Base-by-base conservation (phyloP, 148 eudicot genomes). In the Fagopyrum homotropicum region DNA sequence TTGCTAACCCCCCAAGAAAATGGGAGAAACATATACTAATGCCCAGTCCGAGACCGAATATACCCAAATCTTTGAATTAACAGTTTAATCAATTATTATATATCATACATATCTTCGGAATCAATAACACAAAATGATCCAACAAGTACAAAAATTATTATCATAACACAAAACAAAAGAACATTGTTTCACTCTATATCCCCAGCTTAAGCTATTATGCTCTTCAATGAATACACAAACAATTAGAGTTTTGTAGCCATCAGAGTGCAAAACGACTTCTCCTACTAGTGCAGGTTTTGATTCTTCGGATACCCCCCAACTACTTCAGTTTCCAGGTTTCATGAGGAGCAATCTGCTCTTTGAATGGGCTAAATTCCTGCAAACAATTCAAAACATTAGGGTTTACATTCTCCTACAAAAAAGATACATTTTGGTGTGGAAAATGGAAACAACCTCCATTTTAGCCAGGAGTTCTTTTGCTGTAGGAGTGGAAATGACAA, bases 301-400 rank as follows among this genome's bases (percentile, higher is more conserved):
- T 88, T 83, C 47, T 66, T 85, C 54, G 92, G 88, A 82, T 91
- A 88, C 43, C 83, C 72, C 86, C 93, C 75, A 91, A 87, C 79
- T 93, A 80, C 82, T 91, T 85, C 83, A 86, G 84, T 77, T 89
- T 81, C 97, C 97, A 93, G 90, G 91, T 91, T 77, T 93, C 94
- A 55, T 84, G 91, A 74, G 94, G 97, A 46, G 98, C 97, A 63
- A 89, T 81, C 77, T 89, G 86, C 50, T 87, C 86, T 78, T 89
- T 83, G 22, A 81, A 87, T 46, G 98, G 91, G 47, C 75, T 78
- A 72, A 81, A 87, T 77, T 85, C 77, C 98, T 93, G 89, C 86
- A 90, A 66, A 43, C 3, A 6, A 66, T 14, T 64, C 19, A 43
- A 43, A 14, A 3, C 43, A 35, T 35, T 66, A 40, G 17, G 71